Percentiles rank a stretch among this genome's conserved stretches.
phyloP scores from a whole-genome alignment of 2,329 filamentous ascomycete species.

The Cladosporium sphaerospermum region DNA sequence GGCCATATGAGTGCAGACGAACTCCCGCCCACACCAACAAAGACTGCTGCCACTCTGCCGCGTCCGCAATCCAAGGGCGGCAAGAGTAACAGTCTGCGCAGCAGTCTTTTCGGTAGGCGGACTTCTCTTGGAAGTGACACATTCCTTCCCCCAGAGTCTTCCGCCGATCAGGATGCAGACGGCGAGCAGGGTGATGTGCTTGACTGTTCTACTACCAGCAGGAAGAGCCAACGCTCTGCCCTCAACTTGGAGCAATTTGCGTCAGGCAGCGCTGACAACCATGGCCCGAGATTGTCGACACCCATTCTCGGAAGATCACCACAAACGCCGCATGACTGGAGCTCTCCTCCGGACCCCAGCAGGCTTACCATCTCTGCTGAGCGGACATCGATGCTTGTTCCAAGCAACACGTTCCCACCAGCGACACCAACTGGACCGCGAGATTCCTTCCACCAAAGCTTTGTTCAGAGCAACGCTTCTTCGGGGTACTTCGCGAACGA shows the following conservation, averaged over 20 bases:
- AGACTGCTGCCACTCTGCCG: constrained; percentile 44
- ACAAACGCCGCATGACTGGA: constrained; percentile 70
- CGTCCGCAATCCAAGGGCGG: constrained; percentile 40
- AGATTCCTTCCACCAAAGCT: constrained; percentile 53
- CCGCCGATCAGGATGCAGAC: constrained; percentile 15
- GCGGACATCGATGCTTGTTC: constrained; percentile 29
- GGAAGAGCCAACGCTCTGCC: constrained; percentile 7
- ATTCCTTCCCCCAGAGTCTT: constrained; percentile 36
- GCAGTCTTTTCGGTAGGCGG: constrained; percentile 44
- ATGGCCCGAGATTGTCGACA: background rate
- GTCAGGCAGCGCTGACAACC: background rate
- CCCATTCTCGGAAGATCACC: constrained; percentile 19
- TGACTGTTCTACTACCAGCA: background rate
- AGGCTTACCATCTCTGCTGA: constrained; percentile 72
- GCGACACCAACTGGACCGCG: constrained; percentile 73
- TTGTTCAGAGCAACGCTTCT: constrained; percentile 43
- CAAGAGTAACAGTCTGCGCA: constrained; percentile 46
- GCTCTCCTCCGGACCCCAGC: constrained; percentile 73
- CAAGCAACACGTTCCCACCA: constrained; percentile 53
- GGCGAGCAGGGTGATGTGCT: background rate
- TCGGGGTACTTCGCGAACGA: constrained; percentile 65
- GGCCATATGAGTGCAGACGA: constrained; percentile 61
- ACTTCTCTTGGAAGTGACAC: constrained; percentile 42
- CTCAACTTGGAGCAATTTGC: constrained; percentile 3
- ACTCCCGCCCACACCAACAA: constrained; percentile 90